Evolutionary conservation across 805 yeast genomes (phyloP), one percentile per base, ranked within the genome.

Genomic region (Kuraishia borneana): DNA sequence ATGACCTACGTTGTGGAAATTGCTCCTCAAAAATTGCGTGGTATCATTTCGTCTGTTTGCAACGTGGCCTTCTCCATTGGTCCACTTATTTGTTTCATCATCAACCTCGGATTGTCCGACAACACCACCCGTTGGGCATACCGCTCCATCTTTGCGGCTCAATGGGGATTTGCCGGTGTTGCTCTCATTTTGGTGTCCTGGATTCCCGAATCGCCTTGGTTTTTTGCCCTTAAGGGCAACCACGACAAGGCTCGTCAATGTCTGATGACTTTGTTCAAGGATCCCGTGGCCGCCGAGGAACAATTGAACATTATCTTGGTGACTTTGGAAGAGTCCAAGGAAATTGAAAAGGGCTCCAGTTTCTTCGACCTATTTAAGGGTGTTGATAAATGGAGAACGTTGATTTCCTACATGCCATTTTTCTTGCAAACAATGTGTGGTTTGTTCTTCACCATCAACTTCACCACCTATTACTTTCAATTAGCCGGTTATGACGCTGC

Each of bases 381-480:
- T 51, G 65, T 63, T 47, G 65, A 72, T 44, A 45, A 66, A 26
- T 46, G 44, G 39, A 58, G 77, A 50, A 72, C 77, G 32, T 33
- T 62, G 38, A 61, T 61, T 26, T 75, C 72, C 34, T 40, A 65
- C 30, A 63, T 55, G 47, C 65, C 73, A 36, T 75, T 68, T 51
- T 57, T 67, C 42, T 65, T 72, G 68, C 74, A 68, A 50, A 75
- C 70, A 44, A 51, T 73, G 42, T 68, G 76, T 23, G 81, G 81
- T 41, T 67, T 72, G 68, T 71, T 73, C 44, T 75, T 70, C 41
- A 60, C 71, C 63, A 68, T 72, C 70, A 73, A 72, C 62, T 72
- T 69, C 45, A 67, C 74, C 37, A 76, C 73, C 32, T 69, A 71
- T 50, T 39, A 39, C 38, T 38, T 41, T 30, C 21, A 39, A 25